Evolutionary conservation across 2,329 filamentous ascomycete species (phyloP), one percentile per base, ranked within the genome.

Genomic region (Aschersonia sp.): DNA sequence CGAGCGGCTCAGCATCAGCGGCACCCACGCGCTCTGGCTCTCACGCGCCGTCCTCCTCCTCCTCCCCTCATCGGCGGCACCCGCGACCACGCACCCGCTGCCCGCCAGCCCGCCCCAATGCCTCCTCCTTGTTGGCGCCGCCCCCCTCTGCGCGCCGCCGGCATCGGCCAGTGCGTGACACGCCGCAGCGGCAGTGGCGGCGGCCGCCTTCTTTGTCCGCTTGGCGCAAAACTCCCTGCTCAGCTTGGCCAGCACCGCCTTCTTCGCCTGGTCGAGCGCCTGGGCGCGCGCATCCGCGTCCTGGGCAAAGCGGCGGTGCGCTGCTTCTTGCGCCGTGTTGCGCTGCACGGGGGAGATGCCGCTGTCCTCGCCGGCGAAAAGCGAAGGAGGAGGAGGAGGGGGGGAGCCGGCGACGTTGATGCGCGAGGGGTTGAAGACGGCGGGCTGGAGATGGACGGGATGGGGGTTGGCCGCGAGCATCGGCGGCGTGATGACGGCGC

Each of bases 201-300:
- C 56, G 22, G 22, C 22, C 22, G 22, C 22, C 22, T 22, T 22
- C 30, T 58, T 57, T 42, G 57, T 57, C 47, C 60, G 62, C 49
- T 58, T 63, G 49, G 47, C 51, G 51, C 55, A 63, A 50, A 65
- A 79, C 57, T 80, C 73, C 48, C 69, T 69, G 55, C 68, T 73
- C 46, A 82, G 68, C 54, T 79, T 79, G 51, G 67, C 69, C 47
- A 82, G 63, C 10, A 83, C 77, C 1, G 75, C 73, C 52, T 78
- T 75, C 57, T 76, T 78, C 35, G 78, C 79, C 50, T 74, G 72
- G 56, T 70, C 69, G 45, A 83, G 63, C 8, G 76, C 75, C 53
- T 67, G 73, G 5, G 67, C 67, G 48, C 78, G 70, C 47, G 73
- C 71, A 7, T 70, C 70, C 3, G 71, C 67, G 54, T 81, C 76